Evolutionary conservation across 169 alveolate species (phyloP).

Genomic region (Eimeria sp.): DNA sequence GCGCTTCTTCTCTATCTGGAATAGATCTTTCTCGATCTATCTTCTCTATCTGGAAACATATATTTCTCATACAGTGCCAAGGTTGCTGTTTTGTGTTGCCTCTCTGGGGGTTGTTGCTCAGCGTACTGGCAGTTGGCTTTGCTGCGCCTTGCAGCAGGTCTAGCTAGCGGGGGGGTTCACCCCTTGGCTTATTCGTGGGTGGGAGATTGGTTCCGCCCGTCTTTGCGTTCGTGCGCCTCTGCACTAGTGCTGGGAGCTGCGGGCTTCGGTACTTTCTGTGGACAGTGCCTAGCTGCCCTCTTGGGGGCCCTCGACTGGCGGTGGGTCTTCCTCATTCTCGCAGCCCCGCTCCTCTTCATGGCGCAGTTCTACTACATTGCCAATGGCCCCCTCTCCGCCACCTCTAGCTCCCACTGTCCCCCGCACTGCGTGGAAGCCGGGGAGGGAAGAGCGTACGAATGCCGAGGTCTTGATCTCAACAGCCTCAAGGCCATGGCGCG

Average conservation of each 20-base stretch:
- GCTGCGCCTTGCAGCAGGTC: conserved; percentile 69
- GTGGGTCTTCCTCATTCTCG: conserved; percentile 72
- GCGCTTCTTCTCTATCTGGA: no score
- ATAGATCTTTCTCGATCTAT: no score
- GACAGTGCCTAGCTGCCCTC: conserved; percentile 79
- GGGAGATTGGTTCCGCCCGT: conserved; percentile 81
- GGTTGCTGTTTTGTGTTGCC: background rate
- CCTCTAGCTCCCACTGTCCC: no score
- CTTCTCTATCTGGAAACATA: no score
- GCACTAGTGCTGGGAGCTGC: conserved; percentile 79
- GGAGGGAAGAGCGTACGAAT: background rate
- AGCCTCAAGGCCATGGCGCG: conserved; percentile 53
- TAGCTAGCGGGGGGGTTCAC: conserved; percentile 72
- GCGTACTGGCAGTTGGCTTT: conserved; percentile 68
- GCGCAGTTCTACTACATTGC: conserved; percentile 73
- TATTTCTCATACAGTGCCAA: background rate
- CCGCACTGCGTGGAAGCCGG: no score
- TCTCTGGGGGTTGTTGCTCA: background rate
- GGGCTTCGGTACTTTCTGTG: conserved; percentile 79
- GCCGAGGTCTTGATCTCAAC: background rate
- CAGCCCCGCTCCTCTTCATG: conserved; percentile 71
- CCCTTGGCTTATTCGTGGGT: conserved; percentile 79
- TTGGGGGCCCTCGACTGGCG: conserved; percentile 83
- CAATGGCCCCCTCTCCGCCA: background rate
- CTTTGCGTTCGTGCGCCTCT: conserved; percentile 75